Evolutionary conservation across 164 flowering plant genomes (phyloP), one percentile per base, ranked within the genome.

Genomic region (Hamamelis virginiana): DNA sequence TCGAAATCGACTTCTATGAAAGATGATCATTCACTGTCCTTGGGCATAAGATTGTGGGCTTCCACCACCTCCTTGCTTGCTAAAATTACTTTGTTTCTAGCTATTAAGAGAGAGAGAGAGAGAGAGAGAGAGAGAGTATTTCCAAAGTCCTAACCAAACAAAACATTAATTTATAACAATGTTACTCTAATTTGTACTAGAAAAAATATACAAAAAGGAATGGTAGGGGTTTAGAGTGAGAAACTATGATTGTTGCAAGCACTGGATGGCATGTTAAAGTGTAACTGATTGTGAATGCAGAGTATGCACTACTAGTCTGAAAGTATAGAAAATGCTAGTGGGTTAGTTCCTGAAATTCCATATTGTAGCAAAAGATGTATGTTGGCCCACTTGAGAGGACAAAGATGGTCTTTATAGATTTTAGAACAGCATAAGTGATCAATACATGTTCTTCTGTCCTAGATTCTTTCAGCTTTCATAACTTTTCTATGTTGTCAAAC

Each of bases 321-420:
- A 59, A 61, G 62, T 21, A 4, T 69, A 22, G 15, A 50, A 16
- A 45, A 46, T 38, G n/a, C 57, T 45, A 65, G 55, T 25, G 65
- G 66, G 38, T 47, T 22, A 63, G 56, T 62, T 57, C 26, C 66
- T 38, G 28, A 57, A 69, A 46, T 76, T 58, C 69, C 75, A 50
- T 44, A 46, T 57, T 65, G 41, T 10, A 33, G 66, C 5, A 58
- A 62, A 74, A 69, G 68, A 46, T 63, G 16, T 65, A 19, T 46
- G 69, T 71, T 58, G 23, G 66, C 67, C 75, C 62, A 72, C 68
- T 63, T 21, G 41, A 13, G 60, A 71, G 51, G 76, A 72, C 78
- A 78, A 75, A 80, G 75, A 46, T 58, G 47, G 67, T n/a, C 77
- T 76, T 76, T 74, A n/a, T 64, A 33, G 65, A 57, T 45, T 67